Percentiles rank a stretch among this genome's conserved stretches.
phyloP scores from a whole-genome alignment of 2,329 filamentous ascomycete genomes.

The Aspergillus sojae region DNA sequence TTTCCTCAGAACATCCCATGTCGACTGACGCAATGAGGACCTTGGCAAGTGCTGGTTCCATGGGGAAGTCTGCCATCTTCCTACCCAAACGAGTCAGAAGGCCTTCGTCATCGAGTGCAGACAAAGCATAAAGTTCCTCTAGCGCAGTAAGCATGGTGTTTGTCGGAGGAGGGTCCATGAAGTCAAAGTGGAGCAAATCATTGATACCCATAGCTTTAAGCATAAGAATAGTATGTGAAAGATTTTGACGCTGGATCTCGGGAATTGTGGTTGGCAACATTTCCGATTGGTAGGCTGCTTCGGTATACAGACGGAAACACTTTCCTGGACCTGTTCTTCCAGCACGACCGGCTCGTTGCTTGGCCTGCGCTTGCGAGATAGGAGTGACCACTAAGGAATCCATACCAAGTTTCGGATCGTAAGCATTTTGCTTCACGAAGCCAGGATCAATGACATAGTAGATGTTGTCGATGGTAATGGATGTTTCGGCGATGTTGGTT shows the following conservation, averaged over 20 bases:
- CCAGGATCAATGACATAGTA: conserved; percentile 97
- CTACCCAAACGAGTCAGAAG: conserved; percentile 86
- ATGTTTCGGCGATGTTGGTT: conserved; percentile 97
- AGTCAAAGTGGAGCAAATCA: conserved; percentile 94
- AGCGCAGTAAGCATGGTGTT: conserved; percentile 97
- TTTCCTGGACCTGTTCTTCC: conserved; percentile 95
- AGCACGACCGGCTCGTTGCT: conserved; percentile 88
- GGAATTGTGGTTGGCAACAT: conserved; percentile 96
- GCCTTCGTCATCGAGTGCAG: conserved; percentile 92
- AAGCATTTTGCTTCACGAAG: conserved; percentile 97
- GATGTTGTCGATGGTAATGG: conserved; percentile 96
- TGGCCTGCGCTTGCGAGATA: conserved; percentile 94
- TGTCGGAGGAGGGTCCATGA: conserved; percentile 97
- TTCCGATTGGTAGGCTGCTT: conserved; percentile 92
- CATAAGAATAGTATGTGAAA: conserved; percentile 93
- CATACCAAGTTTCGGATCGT: conserved; percentile 97
- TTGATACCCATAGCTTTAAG: conserved; percentile 99
- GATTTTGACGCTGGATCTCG: conserved; percentile 92
- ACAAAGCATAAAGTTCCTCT: conserved; percentile 91
- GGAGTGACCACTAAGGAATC: conserved; percentile 94
- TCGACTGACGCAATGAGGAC: conserved; percentile 86
- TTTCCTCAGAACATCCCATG: conserved; percentile 86
- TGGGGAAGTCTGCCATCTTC: conserved; percentile 98
- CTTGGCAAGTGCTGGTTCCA: conserved; percentile 92
- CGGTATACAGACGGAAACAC: conserved; percentile 92